Evolutionary conservation across 2,329 filamentous ascomycete species (phyloP).

Genomic region (Colletotrichum liaoningense): DNA sequence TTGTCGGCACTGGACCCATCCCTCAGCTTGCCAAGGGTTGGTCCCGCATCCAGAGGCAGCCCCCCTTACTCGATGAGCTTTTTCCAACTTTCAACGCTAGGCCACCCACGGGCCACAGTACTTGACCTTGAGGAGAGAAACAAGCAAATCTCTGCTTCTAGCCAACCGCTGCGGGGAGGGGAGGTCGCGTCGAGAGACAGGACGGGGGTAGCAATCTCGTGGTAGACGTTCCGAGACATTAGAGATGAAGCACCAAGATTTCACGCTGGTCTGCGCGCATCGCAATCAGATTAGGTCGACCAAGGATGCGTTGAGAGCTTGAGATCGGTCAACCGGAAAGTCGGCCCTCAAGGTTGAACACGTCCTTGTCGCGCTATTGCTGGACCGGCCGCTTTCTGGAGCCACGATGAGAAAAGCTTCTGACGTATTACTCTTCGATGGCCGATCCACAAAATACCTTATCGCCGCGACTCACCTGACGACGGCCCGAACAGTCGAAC

Average conservation of each 20-base stretch:
- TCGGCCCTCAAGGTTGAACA: background rate
- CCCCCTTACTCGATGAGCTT: background rate
- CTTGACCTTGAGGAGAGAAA: background rate
- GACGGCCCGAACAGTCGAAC: background rate
- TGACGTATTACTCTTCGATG: background rate
- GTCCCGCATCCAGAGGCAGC: background rate
- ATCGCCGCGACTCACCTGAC: background rate
- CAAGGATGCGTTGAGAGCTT: background rate
- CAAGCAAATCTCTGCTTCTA: background rate
- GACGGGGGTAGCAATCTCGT: background rate
- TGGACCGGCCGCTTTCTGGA: background rate
- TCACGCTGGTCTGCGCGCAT: background rate
- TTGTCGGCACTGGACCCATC: background rate
- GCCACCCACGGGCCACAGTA: background rate
- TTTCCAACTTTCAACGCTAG: constrained; percentile 1
- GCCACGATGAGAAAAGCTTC: background rate
- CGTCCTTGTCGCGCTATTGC: constrained; percentile 14
- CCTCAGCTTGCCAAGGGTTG: constrained; percentile 28
- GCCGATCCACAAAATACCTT: background rate
- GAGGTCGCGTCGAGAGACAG: background rate
- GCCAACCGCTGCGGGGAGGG: background rate
- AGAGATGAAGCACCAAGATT: background rate
- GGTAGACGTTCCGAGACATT: background rate
- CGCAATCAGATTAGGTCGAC: background rate
- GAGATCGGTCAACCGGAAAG: background rate